Evolutionary conservation across 768 basidiomycete species (phyloP).

Genomic region (Terana coerulea): DNA sequence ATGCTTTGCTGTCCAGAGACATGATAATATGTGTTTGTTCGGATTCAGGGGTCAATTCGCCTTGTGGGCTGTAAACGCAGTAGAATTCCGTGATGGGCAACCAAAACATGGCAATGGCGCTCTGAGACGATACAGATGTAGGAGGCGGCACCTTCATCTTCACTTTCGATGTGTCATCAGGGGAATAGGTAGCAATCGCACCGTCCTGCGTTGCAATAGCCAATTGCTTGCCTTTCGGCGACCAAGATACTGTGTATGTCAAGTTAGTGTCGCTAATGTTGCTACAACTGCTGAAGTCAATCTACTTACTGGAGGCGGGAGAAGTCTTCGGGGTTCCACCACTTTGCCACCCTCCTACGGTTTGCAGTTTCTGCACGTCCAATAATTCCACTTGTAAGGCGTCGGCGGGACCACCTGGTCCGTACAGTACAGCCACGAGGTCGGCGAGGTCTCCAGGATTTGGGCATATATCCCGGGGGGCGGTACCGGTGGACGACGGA

Average conservation of each 20-base stretch:
- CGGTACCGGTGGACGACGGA: constrained; percentile 37
- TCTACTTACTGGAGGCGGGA: constrained; percentile 56
- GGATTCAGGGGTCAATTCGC: constrained; percentile 34
- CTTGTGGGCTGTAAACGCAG: constrained; percentile 53
- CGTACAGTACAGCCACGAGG: constrained; percentile 56
- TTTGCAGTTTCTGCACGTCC: constrained; percentile 47
- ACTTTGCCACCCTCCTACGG: constrained; percentile 52
- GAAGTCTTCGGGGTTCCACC: constrained; percentile 42
- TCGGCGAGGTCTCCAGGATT: constrained; percentile 64
- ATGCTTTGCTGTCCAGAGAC: constrained; percentile 39
- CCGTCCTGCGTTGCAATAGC: constrained; percentile 71
- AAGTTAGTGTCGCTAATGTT: not conserved
- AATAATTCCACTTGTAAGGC: constrained; percentile 52
- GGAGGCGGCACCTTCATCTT: constrained; percentile 58
- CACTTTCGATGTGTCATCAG: constrained; percentile 47
- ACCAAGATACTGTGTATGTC: constrained; percentile 71
- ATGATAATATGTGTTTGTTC: constrained; percentile 41
- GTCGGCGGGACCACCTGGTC: constrained; percentile 27
- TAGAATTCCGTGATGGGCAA: constrained; percentile 67
- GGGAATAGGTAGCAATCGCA: constrained; percentile 64
- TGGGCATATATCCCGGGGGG: constrained; percentile 52
- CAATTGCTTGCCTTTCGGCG: constrained; percentile 82
- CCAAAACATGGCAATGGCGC: constrained; percentile 59
- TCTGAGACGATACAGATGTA: constrained; percentile 42
- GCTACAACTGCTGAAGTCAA: not conserved